phyloP scores from a whole-genome alignment of 2,329 filamentous ascomycete species.

The Aspergillus novoparasiticus region DNA sequence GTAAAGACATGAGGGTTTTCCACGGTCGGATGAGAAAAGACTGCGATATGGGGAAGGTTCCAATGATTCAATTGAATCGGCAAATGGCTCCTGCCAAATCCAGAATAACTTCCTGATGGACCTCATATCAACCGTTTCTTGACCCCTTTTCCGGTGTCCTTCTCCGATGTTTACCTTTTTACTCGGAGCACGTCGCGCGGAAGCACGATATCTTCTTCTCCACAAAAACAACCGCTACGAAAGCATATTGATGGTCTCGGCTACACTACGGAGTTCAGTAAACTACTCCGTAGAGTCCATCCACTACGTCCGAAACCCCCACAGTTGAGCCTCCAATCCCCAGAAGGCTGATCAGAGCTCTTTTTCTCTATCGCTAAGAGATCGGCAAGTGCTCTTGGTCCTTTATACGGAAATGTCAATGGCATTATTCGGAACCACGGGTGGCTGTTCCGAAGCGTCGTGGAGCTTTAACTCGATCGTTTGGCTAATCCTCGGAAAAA shows the following conservation, averaged over 20 bases:
- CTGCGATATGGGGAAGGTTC: not conserved
- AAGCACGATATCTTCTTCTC: not conserved
- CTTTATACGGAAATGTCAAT: conserved; percentile 1
- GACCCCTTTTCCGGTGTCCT: not conserved
- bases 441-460: not conserved
- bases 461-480: not conserved
- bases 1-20: not conserved
- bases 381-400: conserved; percentile 17
- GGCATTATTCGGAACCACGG: conserved; percentile 4
- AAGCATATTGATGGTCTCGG: conserved; percentile 20
- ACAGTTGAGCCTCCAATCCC: conserved; percentile 20
- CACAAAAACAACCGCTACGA: conserved; percentile 4
- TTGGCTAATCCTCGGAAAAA: not conserved
- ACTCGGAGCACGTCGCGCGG: not conserved
- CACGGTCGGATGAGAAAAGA: not conserved
- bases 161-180: not conserved
- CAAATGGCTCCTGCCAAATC: not conserved
- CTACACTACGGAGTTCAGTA: conserved; percentile 7
- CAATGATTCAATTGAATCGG: not conserved
- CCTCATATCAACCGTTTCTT: not conserved
- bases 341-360: conserved; percentile 10
- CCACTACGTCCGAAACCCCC: conserved; percentile 4
- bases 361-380: conserved; percentile 9
- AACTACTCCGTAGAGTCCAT: not conserved
- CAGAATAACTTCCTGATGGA: not conserved